Base-by-base conservation (phyloP, 108 stramenopile genomes). In the Nitzschia putrida region DNA sequence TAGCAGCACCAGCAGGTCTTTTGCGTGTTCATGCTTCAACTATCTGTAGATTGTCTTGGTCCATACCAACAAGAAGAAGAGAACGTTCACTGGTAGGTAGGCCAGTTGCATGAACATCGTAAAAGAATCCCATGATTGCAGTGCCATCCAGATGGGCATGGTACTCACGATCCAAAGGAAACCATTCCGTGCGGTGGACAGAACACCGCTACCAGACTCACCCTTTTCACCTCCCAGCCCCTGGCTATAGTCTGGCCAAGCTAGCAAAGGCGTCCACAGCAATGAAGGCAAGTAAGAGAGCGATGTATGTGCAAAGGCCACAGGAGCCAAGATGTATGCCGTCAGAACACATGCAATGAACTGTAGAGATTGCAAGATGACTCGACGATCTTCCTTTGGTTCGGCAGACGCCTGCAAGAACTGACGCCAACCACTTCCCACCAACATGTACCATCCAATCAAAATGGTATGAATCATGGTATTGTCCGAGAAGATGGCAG, bases 261-360 rank as follows among this genome's bases (percentile, higher is more conserved):
- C 84, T 24, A 90, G 61, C 18, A 90, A 51, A 10, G 89, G 88
- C 1, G 83, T 70, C 87, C 85, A 89, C 41, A 94, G 50, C 20
- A 82, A n/a, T 0, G 90, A 71, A 12, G 90, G 91, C 44, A 87
- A 76, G 68, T 87, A 85, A 11, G 84, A 82, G 43, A 95, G 56
- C 8, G 91, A 79, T 12, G 86, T 81, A 66, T 95, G 82, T 20
- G 81, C 70, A 64, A 95, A 82, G 5, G 88, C 74, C 38, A 95
- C 66, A 16, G 93, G 89, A 21, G 82, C 85, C 53, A 90, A 81
- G 43, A 84, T 66, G 60, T 92, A 89, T 10, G 90, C 68, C 1
- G 80, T 79, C 40, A 77, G 10, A 16, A 87, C 57, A 61, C 93
- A 95, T 10, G 85, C 65, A 0, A 81, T 44, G 57, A 88, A 88